phyloP scores from a whole-genome alignment of 306 rosid species.

The Datisca glomerata region DNA sequence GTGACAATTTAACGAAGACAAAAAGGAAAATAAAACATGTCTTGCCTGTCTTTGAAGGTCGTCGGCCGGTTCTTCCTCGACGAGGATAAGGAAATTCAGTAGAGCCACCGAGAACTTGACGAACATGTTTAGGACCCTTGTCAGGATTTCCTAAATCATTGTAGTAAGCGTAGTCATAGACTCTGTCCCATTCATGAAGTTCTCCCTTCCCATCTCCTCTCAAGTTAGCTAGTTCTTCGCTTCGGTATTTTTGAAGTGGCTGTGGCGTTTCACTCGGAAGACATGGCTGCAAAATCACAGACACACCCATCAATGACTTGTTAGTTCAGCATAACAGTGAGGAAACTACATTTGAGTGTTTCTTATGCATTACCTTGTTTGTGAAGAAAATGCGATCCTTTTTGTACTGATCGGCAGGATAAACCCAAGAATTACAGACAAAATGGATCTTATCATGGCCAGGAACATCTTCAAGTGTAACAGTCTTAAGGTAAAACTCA shows the following conservation, averaged over 20 bases:
- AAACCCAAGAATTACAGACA: constrained; percentile 62
- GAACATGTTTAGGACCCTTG: constrained; percentile 20
- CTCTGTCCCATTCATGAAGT: constrained; percentile 58
- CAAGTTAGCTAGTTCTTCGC: constrained; percentile 36
- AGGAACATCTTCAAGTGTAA: constrained; percentile 49
- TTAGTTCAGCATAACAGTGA: background rate
- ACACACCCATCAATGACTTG: background rate
- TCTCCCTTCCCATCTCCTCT: constrained; percentile 67
- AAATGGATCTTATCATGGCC: constrained; percentile 29
- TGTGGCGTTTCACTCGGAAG: constrained; percentile 63
- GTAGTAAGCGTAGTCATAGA: constrained; percentile 70
- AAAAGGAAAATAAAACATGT: background rate
- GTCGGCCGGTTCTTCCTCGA: constrained; percentile 68
- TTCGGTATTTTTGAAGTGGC: constrained; percentile 32
- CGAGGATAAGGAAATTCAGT: constrained; percentile 58
- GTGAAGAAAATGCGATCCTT: constrained; percentile 43
- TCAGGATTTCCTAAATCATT: constrained; percentile 60
- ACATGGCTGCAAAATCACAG: constrained; percentile 30
- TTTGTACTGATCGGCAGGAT: constrained; percentile 22
- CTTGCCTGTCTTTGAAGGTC: constrained; percentile 34
- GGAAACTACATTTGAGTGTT: no score
- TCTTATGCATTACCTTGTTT: constrained; percentile 57
- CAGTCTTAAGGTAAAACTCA: constrained; percentile 46
- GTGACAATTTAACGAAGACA: background rate
- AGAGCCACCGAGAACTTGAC: constrained; percentile 67